Evolutionary conservation across 2,329 filamentous ascomycete genomes (phyloP).

Genomic region (Tolypocladium endophyticum): DNA sequence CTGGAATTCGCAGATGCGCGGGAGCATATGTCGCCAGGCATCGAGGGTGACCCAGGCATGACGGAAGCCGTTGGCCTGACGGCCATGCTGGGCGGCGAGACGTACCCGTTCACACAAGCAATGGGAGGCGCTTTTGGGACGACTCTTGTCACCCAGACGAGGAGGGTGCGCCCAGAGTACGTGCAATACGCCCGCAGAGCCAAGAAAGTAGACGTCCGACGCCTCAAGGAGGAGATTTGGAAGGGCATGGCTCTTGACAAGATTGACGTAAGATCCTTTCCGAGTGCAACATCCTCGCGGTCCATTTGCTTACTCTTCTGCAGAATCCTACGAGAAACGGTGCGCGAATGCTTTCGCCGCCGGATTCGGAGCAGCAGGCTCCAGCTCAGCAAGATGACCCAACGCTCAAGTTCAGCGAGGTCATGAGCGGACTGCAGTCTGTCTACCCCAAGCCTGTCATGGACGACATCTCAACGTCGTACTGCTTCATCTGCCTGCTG

Average conservation of each 20-base stretch:
- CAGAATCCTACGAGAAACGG: not conserved
- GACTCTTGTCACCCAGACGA: conserved; percentile 54
- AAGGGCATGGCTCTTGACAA: conserved; percentile 51
- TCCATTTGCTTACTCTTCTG: not conserved
- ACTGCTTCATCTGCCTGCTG: conserved; percentile 85
- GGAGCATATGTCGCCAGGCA: conserved; percentile 64
- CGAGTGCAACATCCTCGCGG: not conserved
- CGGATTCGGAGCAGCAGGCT: conserved; percentile 20
- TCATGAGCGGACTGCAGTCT: conserved; percentile 79
- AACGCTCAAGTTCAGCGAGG: conserved; percentile 71
- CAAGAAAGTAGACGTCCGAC: conserved; percentile 60
- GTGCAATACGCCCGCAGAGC: conserved; percentile 61
- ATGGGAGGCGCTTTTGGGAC: conserved; percentile 48
- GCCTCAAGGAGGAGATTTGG: conserved; percentile 62
- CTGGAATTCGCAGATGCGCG: conserved; percentile 69
- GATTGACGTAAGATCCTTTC: conserved; percentile 32
- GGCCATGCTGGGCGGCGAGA: conserved; percentile 39
- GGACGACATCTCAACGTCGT: conserved; percentile 88
- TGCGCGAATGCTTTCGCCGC: conserved; percentile 12
- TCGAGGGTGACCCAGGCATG: conserved; percentile 37
- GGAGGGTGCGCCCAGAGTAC: conserved; percentile 55
- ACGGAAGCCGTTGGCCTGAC: conserved; percentile 38
- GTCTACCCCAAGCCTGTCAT: conserved; percentile 82
- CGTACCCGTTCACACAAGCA: conserved; percentile 30
- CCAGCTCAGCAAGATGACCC: conserved; percentile 30